phyloP scores from a whole-genome alignment of 2,329 filamentous ascomycete species.

The Xylariaceae sp. region DNA sequence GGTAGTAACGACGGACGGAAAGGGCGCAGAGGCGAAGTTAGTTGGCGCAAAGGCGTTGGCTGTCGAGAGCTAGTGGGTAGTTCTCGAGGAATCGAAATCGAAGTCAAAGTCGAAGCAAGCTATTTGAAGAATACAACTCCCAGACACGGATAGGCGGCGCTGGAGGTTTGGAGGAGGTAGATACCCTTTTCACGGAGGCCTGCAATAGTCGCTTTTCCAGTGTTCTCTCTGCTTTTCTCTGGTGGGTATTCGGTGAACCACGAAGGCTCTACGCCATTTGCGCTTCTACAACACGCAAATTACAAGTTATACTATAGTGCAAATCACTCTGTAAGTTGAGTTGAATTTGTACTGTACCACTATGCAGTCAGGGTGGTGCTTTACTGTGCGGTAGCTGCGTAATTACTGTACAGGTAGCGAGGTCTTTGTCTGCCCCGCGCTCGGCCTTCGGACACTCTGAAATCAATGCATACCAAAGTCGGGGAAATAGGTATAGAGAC shows the following conservation, averaged over 20 bases:
- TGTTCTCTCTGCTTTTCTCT: too few species aligned
- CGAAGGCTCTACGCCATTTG: too few species aligned
- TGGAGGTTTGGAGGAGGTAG: neutral
- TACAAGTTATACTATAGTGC: too few species aligned
- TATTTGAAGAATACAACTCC: neutral
- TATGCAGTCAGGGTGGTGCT: too few species aligned
- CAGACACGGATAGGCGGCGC: neutral
- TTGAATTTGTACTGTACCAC: too few species aligned
- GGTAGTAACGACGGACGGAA: conserved; percentile 68
- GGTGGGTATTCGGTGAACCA: too few species aligned
- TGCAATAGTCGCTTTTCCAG: too few species aligned
- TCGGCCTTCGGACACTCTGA: conserved; percentile 19
- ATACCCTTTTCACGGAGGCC: conserved; percentile 7
- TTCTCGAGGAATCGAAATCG: neutral
- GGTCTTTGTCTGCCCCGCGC: conserved; percentile 22
- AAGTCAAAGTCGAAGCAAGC: neutral
- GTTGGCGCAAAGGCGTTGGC: conserved; percentile 81
- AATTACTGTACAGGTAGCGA: conserved; percentile 16
- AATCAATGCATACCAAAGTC: conserved; percentile 1
- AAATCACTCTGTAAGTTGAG: too few species aligned
- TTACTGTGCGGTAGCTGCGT: neutral
- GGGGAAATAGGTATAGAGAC: conserved; percentile 7
- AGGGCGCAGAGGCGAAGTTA: conserved; percentile 59
- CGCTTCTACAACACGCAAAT: too few species aligned
- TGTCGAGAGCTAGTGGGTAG: conserved; percentile 67